Conservation (phyloP, 805 yeast species). For the Zygoascus ofunaensis region DNA sequence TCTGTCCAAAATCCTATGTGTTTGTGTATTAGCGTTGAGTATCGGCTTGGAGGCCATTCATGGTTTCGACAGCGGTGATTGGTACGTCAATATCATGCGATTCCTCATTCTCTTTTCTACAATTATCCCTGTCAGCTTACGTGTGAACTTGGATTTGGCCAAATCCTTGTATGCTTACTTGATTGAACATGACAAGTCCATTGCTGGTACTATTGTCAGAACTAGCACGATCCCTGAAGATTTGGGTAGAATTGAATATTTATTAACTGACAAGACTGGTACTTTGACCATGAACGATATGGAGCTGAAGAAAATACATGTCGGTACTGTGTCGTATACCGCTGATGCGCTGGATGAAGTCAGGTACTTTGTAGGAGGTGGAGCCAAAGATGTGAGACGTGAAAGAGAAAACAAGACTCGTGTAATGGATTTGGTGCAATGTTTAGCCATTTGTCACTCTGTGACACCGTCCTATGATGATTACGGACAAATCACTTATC, state of each 20-base stretch:
- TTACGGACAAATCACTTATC: conserved; percentile 68
- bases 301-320: conserved; percentile 88
- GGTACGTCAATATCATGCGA: conserved; percentile 89
- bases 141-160: conserved; percentile 92
- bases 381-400: conserved; percentile 23
- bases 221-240: conserved; percentile 98
- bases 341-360: conserved; percentile 90
- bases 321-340: conserved; percentile 88
- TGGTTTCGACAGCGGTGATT: conserved; percentile 55
- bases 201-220: conserved; percentile 83
- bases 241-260: conserved; percentile 87
- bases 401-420: conserved; percentile 65
- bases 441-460: conserved; percentile 91
- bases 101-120: conserved; percentile 88
- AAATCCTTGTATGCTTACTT: conserved; percentile 93
- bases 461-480: conserved; percentile 89
- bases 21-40: conserved; percentile 72
- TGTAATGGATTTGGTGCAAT: conserved; percentile 70
- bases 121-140: conserved; percentile 88
- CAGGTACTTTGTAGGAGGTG: conserved; percentile 47
- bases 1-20: conserved; percentile 80
- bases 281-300: conserved; percentile 96
- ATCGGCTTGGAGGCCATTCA: conserved; percentile 69
- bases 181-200: conserved; percentile 76
- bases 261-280: conserved; percentile 92